Conservation (phyloP, 768 basidiomycete genomes). For the Trametes sanguinea region DNA sequence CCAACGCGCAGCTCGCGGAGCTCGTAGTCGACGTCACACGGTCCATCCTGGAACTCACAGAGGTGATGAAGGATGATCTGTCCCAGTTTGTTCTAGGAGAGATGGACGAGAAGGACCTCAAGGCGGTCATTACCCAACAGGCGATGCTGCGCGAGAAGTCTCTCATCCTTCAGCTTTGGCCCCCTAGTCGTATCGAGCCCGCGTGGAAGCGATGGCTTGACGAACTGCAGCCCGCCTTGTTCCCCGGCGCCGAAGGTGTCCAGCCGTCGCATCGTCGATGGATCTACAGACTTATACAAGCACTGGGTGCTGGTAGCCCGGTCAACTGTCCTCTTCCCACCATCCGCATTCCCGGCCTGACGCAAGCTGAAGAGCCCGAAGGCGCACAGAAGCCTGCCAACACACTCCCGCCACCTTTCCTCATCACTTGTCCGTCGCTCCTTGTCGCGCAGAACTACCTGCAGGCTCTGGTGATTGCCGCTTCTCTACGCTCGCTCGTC, state of each 20-base stretch:
- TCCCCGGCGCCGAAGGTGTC: conserved; percentile 3
- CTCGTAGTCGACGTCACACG: conserved; percentile 51
- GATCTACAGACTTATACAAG: conserved; percentile 28
- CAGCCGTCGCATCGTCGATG: conserved; percentile 22
- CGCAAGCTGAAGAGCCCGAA: not conserved
- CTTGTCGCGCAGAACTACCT: conserved; percentile 66
- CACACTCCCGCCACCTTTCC: conserved; percentile 63
- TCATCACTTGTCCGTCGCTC: conserved; percentile 57
- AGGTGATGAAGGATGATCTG: conserved; percentile 70
- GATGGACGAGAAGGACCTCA: conserved; percentile 66
- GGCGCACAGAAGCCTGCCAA: conserved; percentile 35
- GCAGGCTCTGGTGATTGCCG: conserved; percentile 68
- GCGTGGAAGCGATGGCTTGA: conserved; percentile 29
- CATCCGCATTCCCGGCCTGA: conserved; percentile 8
- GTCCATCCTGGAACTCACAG: conserved; percentile 51
- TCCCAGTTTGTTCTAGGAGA: conserved; percentile 63
- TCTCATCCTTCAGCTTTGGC: conserved; percentile 55
- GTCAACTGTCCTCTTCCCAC: conserved; percentile 30
- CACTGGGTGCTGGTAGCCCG: conserved; percentile 27
- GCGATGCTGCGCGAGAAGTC: conserved; percentile 58
- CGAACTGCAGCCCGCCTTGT: conserved; percentile 10
- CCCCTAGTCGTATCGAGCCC: conserved; percentile 34
- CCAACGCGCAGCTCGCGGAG: conserved; percentile 42
- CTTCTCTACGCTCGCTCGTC: conserved; percentile 58
- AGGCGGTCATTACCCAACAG: conserved; percentile 48